phyloP scores from a whole-genome alignment of 176 grass and related monocot genomes.

The Cenchrus purpureus region DNA sequence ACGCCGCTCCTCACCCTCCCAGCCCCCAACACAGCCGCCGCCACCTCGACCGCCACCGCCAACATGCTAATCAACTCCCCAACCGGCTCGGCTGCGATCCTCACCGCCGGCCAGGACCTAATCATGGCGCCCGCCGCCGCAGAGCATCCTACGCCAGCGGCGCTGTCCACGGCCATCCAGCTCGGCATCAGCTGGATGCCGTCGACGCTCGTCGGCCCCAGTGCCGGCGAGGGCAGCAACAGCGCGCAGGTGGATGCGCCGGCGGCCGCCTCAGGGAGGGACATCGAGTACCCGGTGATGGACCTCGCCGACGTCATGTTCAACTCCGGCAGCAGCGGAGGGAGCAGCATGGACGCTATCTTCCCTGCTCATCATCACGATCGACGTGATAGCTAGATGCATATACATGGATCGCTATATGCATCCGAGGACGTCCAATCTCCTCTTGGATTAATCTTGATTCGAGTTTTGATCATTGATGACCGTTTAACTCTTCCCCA shows the following conservation, averaged over 20 bases:
- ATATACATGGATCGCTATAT: background rate
- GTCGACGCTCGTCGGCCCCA: background rate
- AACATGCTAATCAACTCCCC: conserved; percentile 2
- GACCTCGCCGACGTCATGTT: conserved; percentile 78
- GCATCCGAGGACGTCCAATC: background rate
- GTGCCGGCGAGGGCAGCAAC: conserved; percentile 14
- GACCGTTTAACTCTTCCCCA: background rate
- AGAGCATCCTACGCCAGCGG: conserved; percentile 20
- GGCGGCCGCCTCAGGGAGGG: conserved; percentile 21
- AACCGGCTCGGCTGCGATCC: background rate
- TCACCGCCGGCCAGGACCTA: background rate
- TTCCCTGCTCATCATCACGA: conserved; percentile 48
- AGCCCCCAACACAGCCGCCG: background rate
- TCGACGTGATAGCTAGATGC: conserved; percentile 39
- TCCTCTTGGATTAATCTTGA: background rate
- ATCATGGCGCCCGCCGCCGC: conserved; percentile 2
- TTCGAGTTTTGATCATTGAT: conserved; percentile 14
- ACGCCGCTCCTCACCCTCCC: conserved; percentile 60
- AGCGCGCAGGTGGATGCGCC: background rate
- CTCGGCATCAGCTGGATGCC: conserved; percentile 58
- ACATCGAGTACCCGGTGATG: conserved; percentile 42
- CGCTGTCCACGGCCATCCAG: conserved; percentile 61
- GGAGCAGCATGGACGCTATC: conserved; percentile 76
- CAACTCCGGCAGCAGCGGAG: conserved; percentile 63
- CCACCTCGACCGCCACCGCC: background rate